phyloP scores from a whole-genome alignment of 768 basidiomycete genomes.

The Russula abietina region DNA sequence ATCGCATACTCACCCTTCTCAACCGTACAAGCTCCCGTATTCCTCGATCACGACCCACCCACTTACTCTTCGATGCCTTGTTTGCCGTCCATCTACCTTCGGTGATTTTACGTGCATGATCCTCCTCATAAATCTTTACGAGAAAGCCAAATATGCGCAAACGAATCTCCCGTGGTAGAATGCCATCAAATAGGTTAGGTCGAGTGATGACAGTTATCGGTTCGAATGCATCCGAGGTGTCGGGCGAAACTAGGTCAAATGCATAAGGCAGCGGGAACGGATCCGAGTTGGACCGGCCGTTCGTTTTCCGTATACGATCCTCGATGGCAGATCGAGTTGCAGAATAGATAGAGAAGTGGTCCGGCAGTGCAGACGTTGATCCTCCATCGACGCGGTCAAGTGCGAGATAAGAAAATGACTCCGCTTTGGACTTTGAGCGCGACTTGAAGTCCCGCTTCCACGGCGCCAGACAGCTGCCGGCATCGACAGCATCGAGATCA shows the following conservation, averaged over 20 bases:
- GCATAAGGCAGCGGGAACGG: conserved; percentile 44
- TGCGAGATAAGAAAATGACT: conserved; percentile 14
- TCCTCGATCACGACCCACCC: conserved; percentile 72
- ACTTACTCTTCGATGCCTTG: conserved; percentile 58
- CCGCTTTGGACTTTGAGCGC: conserved; percentile 26
- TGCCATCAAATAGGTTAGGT: conserved; percentile 57
- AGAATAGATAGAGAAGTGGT: conserved; percentile 24
- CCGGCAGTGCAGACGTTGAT: neutral
- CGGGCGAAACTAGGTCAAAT: conserved; percentile 51
- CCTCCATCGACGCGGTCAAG: conserved; percentile 13
- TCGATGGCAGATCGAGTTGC: conserved; percentile 24
- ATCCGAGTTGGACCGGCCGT: conserved; percentile 57
- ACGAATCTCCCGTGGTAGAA: conserved; percentile 66
- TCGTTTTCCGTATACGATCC: conserved; percentile 35
- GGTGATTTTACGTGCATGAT: conserved; percentile 41
- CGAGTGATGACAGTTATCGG: conserved; percentile 43
- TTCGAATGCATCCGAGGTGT: conserved; percentile 45
- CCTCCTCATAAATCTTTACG: conserved; percentile 52
- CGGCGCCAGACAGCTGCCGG: conserved; percentile 37
- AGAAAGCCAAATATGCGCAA: conserved; percentile 53
- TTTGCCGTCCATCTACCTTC: conserved; percentile 54
- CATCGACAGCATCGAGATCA: conserved; percentile 28
- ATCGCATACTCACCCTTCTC: conserved; percentile 55
- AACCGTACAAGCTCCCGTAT: conserved; percentile 72
- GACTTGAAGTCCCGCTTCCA: conserved; percentile 39